These are phyloP conservation scores for Cercophora samala DNA, from an alignment of 495 filamentous ascomycete genomes.

Conservation along the genomic window DNA sequence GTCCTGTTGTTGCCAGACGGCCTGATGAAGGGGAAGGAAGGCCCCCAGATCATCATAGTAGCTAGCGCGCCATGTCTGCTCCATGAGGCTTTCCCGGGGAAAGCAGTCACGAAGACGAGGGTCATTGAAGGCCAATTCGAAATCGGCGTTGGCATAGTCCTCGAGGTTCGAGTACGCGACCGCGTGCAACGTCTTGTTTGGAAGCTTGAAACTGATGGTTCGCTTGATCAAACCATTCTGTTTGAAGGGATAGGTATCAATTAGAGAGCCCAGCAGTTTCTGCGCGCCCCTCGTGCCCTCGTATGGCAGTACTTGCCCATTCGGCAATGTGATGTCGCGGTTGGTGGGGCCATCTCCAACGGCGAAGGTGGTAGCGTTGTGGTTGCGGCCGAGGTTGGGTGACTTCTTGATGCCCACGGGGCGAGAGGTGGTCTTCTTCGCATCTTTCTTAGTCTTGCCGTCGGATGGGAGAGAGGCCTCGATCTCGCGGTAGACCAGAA, in stretches of 20 bases:
- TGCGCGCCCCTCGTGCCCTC: background rate
- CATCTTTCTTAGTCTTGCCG: slow-evolving; percentile 84
- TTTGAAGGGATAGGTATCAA: background rate
- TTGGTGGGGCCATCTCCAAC: background rate
- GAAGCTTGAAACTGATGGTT: slow-evolving; percentile 71
- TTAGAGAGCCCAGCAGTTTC: background rate
- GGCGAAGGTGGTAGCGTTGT: background rate
- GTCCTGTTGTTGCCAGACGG: too few relatives aligned
- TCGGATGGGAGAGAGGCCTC: slow-evolving; percentile 71
- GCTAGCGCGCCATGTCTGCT: too few relatives aligned
- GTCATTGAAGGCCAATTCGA: too few relatives aligned
- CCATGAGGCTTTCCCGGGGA: too few relatives aligned
- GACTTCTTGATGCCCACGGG: background rate
- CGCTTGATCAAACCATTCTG: slow-evolving; percentile 57
- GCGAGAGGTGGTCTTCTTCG: slow-evolving; percentile 41
- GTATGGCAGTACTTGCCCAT: background rate
- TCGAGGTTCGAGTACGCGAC: background rate
- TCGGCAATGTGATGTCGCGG: background rate
- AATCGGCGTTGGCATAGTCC: too few relatives aligned
- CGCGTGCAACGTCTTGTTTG: too few relatives aligned
- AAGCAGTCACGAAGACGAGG: too few relatives aligned
- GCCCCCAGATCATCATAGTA: too few relatives aligned
- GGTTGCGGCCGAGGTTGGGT: background rate
- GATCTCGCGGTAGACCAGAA: slow-evolving; percentile 84
- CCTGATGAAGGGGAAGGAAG: too few relatives aligned